Conservation (phyloP, 495 filamentous ascomycete species). For the Trypethelium eluteriae region DNA sequence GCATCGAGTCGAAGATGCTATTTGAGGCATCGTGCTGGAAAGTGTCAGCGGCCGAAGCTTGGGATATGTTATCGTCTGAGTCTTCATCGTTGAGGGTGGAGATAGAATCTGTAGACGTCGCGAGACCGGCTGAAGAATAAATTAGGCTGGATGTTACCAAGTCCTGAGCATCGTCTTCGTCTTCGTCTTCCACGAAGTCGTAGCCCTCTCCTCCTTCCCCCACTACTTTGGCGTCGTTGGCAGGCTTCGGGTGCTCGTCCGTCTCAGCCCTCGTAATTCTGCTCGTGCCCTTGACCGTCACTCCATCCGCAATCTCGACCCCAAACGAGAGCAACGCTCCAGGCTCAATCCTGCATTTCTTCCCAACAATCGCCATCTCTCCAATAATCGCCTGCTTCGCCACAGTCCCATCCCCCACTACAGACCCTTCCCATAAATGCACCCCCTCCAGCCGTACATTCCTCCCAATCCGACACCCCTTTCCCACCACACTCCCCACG, state of each 20-base stretch:
- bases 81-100: constrained; percentile 57
- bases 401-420: constrained; percentile 64
- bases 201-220: constrained; percentile 51
- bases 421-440: constrained; percentile 82
- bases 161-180: constrained; percentile 46
- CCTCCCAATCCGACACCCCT: constrained; percentile 74
- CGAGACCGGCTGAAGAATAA: constrained; percentile 38
- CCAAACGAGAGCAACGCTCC: constrained; percentile 76
- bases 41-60: constrained; percentile 50
- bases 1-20: constrained; percentile 75
- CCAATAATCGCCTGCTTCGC: constrained; percentile 71
- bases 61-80: constrained; percentile 42
- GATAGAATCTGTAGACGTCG: constrained; percentile 69
- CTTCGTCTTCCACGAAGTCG: constrained; percentile 41
- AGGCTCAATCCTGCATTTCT: constrained; percentile 54
- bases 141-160: background rate
- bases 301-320: constrained; percentile 58
- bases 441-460: constrained; percentile 71
- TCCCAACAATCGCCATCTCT: constrained; percentile 59
- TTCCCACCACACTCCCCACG: constrained; percentile 67
- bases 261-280: constrained; percentile 50
- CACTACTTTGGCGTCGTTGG: constrained; percentile 49
- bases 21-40: constrained; percentile 84
- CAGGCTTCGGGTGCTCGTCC: constrained; percentile 35
- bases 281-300: constrained; percentile 44